A percentile compares a stretch with the other conserved stretches of the same genome.
Evolutionary conservation across 306 rosid genomes (phyloP).

Genomic region (Fragaria iinumae): DNA sequence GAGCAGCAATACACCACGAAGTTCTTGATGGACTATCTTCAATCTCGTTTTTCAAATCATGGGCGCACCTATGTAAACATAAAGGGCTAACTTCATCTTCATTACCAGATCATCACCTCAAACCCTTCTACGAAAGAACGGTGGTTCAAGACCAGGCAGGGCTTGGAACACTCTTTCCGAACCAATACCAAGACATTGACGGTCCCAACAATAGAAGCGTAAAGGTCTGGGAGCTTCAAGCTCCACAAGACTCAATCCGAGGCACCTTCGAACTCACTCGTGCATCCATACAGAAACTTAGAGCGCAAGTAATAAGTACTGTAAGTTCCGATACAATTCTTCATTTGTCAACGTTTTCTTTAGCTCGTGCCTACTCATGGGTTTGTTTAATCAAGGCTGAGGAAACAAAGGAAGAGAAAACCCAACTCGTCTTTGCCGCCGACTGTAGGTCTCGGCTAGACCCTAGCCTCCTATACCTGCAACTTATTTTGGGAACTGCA

Average conservation of each 20-base stretch:
- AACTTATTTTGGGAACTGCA: too few species aligned
- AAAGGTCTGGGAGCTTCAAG: not conserved
- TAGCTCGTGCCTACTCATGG: slow-evolving; percentile 13
- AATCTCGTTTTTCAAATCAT: slow-evolving; percentile 47
- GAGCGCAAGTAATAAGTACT: not conserved
- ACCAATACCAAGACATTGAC: not conserved
- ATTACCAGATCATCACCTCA: slow-evolving; percentile 19
- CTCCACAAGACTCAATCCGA: not conserved
- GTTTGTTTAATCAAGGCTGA: slow-evolving; percentile 19
- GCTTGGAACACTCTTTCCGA: not conserved
- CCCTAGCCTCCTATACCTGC: not conserved
- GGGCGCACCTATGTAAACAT: slow-evolving; percentile 41
- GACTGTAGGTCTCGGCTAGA: slow-evolving; percentile 17
- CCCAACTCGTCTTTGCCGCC: not conserved
- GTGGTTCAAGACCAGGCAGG: slow-evolving; percentile 15
- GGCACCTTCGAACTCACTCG: slow-evolving; percentile 14
- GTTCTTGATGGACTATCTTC: slow-evolving; percentile 50
- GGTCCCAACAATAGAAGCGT: slow-evolving; percentile 19
- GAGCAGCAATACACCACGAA: slow-evolving; percentile 43
- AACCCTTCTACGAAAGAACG: slow-evolving; percentile 27
- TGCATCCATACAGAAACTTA: not conserved
- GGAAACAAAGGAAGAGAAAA: not conserved
- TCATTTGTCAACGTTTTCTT: slow-evolving; percentile 8
- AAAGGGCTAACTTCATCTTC: not conserved
- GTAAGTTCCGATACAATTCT: not conserved